Percentiles rank a stretch among this genome's conserved stretches.
These are phyloP conservation scores for Fusarium anguioides DNA, from an alignment of 2,329 filamentous ascomycete species.

Conservation along the genomic window DNA sequence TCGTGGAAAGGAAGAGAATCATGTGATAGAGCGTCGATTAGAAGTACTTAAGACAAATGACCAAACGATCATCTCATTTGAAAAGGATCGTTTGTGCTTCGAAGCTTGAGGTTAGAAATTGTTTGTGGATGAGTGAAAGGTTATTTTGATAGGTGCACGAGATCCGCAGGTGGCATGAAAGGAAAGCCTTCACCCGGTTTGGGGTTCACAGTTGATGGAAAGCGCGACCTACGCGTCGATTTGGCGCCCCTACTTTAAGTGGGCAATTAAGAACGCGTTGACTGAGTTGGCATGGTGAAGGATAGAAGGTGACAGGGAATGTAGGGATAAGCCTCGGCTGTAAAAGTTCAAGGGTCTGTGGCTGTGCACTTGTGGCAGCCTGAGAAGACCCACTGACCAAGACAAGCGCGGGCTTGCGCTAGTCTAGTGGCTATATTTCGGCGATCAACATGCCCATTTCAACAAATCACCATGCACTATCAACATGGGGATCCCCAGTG, in stretches of 20 bases:
- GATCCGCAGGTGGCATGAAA: slow-evolving; percentile 34
- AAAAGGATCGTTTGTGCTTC: neutral
- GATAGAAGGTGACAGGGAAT: neutral
- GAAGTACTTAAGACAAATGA: neutral
- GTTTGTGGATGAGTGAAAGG: slow-evolving; percentile 8
- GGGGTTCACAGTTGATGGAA: slow-evolving; percentile 19
- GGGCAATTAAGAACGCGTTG: slow-evolving; percentile 35
- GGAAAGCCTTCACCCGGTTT: slow-evolving; percentile 29
- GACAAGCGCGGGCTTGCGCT: slow-evolving; percentile 23
- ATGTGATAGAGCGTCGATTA: slow-evolving; percentile 17
- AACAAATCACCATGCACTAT: slow-evolving; percentile 29
- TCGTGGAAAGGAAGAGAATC: slow-evolving; percentile 17
- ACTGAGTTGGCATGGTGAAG: neutral
- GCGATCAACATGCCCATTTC: slow-evolving; percentile 31
- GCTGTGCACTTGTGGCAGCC: slow-evolving; percentile 23
- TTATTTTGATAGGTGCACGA: slow-evolving; percentile 10
- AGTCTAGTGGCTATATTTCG: slow-evolving; percentile 23
- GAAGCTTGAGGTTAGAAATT: neutral
- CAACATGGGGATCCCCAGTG: slow-evolving; percentile 39
- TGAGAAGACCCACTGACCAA: neutral
- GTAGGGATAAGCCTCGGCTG: slow-evolving; percentile 33
- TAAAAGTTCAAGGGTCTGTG: slow-evolving; percentile 16
- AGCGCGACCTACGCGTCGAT: slow-evolving; percentile 50
- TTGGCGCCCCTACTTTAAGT: slow-evolving; percentile 43
- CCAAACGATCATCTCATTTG: slow-evolving; percentile 10